These are phyloP conservation scores for Eucalyptus sideroxylon DNA, from an alignment of 345 rosid species.

Conservation along the genomic window DNA sequence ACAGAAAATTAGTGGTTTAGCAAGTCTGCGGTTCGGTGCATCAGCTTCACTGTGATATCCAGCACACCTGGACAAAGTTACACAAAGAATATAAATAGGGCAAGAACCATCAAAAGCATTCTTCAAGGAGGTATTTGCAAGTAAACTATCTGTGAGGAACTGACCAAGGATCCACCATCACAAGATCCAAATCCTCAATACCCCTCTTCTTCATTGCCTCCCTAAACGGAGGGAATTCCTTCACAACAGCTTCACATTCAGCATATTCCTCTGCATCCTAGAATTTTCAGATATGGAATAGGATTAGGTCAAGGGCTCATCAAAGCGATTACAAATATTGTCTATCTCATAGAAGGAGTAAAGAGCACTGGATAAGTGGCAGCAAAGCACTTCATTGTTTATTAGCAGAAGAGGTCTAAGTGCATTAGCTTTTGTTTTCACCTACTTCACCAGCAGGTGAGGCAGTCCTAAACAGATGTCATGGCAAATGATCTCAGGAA, in stretches of 20 bases:
- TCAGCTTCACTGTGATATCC: conserved; percentile 68
- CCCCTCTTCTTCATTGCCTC: conserved; percentile 81
- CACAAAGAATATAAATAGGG: not conserved
- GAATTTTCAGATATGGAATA: not conserved
- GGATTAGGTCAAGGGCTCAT: not conserved
- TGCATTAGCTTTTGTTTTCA: not conserved
- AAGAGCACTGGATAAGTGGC: not conserved
- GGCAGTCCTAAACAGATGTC: not conserved
- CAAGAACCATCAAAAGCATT: not conserved
- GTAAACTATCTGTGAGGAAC: not conserved
- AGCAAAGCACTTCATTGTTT: not conserved
- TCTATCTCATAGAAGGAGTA: not conserved
- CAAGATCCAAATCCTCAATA: conserved; percentile 66
- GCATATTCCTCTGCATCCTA: conserved; percentile 73
- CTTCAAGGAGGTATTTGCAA: not conserved
- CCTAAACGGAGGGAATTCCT: conserved; percentile 45
- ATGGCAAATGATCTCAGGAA: not conserved
- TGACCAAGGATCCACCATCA: conserved; percentile 74
- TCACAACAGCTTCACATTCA: conserved; percentile 69
- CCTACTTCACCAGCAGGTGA: not conserved
- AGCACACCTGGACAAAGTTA: conserved; percentile 31
- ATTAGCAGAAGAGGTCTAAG: not conserved
- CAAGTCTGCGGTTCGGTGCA: conserved; percentile 64
- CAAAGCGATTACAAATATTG: not conserved
- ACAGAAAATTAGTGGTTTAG: conserved; percentile 57